Evolutionary conservation across 2,329 filamentous ascomycete species (phyloP).

Genomic region (Leptographium wingfieldii): DNA sequence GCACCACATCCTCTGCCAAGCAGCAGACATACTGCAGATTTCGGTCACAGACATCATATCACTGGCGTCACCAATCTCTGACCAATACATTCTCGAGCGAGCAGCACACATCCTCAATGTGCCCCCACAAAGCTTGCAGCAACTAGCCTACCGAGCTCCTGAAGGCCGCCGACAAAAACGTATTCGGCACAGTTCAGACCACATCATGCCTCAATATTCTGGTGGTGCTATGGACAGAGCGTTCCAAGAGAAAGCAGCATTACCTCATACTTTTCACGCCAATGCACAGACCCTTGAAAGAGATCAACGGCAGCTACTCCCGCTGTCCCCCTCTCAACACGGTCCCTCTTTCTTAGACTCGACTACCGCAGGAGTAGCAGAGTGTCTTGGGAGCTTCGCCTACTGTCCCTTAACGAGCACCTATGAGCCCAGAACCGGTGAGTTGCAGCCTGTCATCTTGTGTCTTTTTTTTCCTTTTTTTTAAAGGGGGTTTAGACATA

Average conservation of each 20-base stretch:
- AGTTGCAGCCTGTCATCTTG: slow-evolving; percentile 7
- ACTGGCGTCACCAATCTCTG: slow-evolving; percentile 8
- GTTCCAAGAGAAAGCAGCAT: not conserved
- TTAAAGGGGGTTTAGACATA: not conserved
- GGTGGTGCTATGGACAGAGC: slow-evolving; percentile 14
- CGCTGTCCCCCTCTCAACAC: not conserved
- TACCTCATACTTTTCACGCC: not conserved
- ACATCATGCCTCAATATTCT: not conserved
- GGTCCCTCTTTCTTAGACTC: slow-evolving; percentile 9
- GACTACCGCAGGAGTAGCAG: slow-evolving; percentile 19
- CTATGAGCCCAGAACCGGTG: slow-evolving; percentile 22
- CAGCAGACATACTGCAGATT: slow-evolving; percentile 12
- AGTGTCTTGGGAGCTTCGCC: slow-evolving; percentile 21
- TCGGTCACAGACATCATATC: slow-evolving; percentile 12
- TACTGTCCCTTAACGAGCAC: slow-evolving; percentile 21
- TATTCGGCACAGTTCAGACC: not conserved
- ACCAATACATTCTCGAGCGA: slow-evolving; percentile 18
- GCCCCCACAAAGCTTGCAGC: slow-evolving; percentile 17
- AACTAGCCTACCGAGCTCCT: slow-evolving; percentile 11
- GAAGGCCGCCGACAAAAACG: slow-evolving; percentile 18
- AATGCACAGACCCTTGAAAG: not conserved
- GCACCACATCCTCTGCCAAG: slow-evolving; percentile 15
- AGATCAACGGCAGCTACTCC: not conserved
- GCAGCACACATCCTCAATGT: slow-evolving; percentile 22
- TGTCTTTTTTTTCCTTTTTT: not conserved